Evolutionary conservation across 163 green algal species (phyloP).

Genomic region (Chlorella variabilis): DNA sequence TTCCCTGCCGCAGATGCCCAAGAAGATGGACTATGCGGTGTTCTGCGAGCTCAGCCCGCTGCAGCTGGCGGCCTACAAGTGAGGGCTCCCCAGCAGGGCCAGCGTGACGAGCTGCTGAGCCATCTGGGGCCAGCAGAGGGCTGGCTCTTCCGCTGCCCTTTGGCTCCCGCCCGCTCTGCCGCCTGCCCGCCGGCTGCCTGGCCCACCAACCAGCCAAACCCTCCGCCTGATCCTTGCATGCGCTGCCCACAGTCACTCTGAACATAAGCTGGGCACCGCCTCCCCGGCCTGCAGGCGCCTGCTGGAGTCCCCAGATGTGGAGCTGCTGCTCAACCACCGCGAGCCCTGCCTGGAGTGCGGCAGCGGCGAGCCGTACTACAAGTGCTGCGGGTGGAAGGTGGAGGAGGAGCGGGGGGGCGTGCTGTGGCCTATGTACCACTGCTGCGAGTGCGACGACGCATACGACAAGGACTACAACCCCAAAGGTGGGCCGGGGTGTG

Average conservation of each 20-base stretch:
- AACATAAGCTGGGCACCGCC: no score
- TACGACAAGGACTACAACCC: conserved; percentile 40
- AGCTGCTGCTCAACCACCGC: conserved; percentile 56
- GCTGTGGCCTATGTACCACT: conserved; percentile 61
- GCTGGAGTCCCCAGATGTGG: conserved; percentile 64
- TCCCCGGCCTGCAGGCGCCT: conserved; percentile 53
- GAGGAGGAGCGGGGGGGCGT: conserved; percentile 52
- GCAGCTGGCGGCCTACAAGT: conserved; percentile 71
- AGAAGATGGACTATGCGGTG: conserved; percentile 77
- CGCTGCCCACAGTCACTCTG: no score
- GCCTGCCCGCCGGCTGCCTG: no score
- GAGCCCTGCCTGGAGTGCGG: conserved; percentile 64
- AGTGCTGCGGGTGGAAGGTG: conserved; percentile 59
- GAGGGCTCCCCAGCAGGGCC: neutral
- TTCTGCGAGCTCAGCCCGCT: conserved; percentile 72
- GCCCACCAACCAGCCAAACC: no score
- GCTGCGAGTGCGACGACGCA: conserved; percentile 40
- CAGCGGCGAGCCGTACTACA: conserved; percentile 9
- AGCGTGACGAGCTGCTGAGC: neutral
- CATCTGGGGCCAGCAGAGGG: no score
- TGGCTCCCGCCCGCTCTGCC: no score
- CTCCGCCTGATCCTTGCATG: no score
- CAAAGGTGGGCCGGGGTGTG: neutral
- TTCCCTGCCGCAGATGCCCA: conserved; percentile 57
- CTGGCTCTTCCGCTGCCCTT: no score